These are phyloP conservation scores for Agaricus sinodeliciosus DNA, from an alignment of 768 basidiomycete species.

Conservation along the genomic window DNA sequence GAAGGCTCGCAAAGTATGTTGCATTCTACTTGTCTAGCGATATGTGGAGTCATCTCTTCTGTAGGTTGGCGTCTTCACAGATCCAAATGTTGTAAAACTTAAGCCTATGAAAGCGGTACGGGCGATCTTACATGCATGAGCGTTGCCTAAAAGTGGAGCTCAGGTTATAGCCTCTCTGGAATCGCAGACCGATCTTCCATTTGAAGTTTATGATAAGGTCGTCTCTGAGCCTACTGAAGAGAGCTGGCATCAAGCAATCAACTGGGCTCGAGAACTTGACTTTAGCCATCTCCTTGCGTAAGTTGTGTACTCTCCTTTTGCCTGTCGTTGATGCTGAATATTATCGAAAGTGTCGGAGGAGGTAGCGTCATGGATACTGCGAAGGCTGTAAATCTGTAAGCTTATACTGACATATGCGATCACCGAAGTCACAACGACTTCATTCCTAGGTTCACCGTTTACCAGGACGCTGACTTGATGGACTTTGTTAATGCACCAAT, in stretches of 20 bases:
- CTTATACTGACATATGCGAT: neutral
- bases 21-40: neutral
- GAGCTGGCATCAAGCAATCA: slow-evolving; percentile 83
- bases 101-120: slow-evolving; percentile 74
- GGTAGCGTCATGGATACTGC: slow-evolving; percentile 95
- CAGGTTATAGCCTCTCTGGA: slow-evolving; percentile 80
- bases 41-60: slow-evolving; percentile 1
- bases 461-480: slow-evolving; percentile 87
- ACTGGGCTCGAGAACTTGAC: slow-evolving; percentile 79
- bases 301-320: slow-evolving; percentile 19
- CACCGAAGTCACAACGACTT: neutral
- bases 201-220: slow-evolving; percentile 76
- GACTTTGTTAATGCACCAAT: slow-evolving; percentile 97
- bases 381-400: slow-evolving; percentile 87
- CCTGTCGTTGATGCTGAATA: neutral
- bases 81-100: slow-evolving; percentile 76
- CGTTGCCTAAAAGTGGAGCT: neutral
- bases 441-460: slow-evolving; percentile 68
- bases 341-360: slow-evolving; percentile 64
- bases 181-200: slow-evolving; percentile 66
- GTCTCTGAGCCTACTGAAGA: slow-evolving; percentile 90
- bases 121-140: neutral
- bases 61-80: slow-evolving; percentile 92
- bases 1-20: slow-evolving; percentile 72
- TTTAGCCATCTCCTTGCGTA: slow-evolving; percentile 92